Base-by-base conservation (phyloP, 176 grass and related monocot genomes). In the Tuctoria greenei region DNA sequence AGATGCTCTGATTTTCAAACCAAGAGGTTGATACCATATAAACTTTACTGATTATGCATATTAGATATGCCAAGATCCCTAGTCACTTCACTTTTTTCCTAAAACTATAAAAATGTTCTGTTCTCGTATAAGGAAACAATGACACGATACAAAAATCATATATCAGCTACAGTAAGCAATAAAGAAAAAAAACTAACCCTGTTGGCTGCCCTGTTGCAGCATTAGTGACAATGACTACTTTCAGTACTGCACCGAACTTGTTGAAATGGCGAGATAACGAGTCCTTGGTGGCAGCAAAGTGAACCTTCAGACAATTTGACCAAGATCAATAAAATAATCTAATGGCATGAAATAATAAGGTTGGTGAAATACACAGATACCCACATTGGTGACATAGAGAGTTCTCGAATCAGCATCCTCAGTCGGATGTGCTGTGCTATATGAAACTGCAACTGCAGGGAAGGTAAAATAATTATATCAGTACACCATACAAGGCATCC, bases 271-370 rank as follows among this genome's bases (percentile, higher is more conserved):
- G 93, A 79, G 90, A 97, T 60, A 97, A 64, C 1, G 93, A 79
- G 43, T 97, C 93, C 80, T 97, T 97, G 56, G 90, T 97, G 61
- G 93, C 93, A 91, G 83, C 93, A 80, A 93, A 97, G 61, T 97
- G 90, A 75, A 97, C 93, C 93, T 97, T 76, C 64, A 91, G 85
- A 83, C 15, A 74, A 71, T 76, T 74, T 74, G 37, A 77, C 7
- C 39, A 50, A 40, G 20, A 83, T 74, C 77, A 89, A 76, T 75
- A 78, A 31, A 75, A 81, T 13, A 62, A 64, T 58, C 17, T 28
- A 71, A 47, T 2, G 17, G 64, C 44, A 40, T 41, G 7, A 64
- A 64, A 57, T 25, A 57, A 20, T 52, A 66, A 34, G 23, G 40
- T 49, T 36, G 38, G 41, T 43, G 14, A 84, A 73, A 59, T 44